phyloP scores from a whole-genome alignment of 1,284 basidiomycete genomes.

The Ustilago bromivora region DNA sequence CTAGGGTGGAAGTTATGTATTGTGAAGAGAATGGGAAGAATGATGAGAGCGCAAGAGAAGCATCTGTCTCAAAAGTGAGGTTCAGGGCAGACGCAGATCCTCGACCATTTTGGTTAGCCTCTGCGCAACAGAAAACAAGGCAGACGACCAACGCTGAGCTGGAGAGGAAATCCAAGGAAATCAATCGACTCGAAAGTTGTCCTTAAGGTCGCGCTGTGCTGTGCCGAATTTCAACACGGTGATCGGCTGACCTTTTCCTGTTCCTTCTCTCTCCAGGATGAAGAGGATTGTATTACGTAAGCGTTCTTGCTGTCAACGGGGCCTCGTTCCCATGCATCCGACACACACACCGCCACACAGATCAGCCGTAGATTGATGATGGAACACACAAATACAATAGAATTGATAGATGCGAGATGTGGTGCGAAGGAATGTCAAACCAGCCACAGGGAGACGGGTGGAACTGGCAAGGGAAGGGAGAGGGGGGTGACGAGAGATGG shows the following conservation, averaged over 20 bases:
- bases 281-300: constrained; percentile 17
- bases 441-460: not conserved
- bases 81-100: no score
- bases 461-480: not conserved
- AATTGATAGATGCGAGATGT: constrained; percentile 25
- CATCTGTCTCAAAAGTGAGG: not conserved
- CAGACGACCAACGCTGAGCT: not conserved
- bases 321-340: not conserved
- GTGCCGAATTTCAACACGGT: constrained; percentile 1
- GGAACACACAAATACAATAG: constrained; percentile 25
- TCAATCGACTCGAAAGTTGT: not conserved
- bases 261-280: no score
- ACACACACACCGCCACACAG: not conserved
- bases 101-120: not conserved
- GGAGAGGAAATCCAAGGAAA: not conserved
- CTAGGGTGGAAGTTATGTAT: not conserved
- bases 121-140: not conserved
- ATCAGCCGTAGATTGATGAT: not conserved
- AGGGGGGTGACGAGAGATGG: no score
- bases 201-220: constrained; percentile 6
- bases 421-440: constrained; percentile 11
- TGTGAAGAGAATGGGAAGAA: not conserved
- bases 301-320: not conserved
- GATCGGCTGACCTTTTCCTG: constrained; percentile 13
- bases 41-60: not conserved